Base-by-base conservation (phyloP, 306 rosid species). In the Acacia melanoxylon region DNA sequence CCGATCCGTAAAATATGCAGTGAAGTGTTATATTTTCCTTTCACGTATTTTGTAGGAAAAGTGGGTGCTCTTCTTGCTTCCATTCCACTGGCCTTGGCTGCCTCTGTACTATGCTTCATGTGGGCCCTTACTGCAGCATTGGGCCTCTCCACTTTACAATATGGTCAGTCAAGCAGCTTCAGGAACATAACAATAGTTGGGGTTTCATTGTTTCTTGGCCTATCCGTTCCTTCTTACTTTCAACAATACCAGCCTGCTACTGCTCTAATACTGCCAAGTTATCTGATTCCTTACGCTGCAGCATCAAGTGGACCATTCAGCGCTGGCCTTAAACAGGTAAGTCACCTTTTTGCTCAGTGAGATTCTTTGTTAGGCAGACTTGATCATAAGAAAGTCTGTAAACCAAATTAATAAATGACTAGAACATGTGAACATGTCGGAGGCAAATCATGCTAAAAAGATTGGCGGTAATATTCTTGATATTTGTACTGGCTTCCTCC, bases 31-130 rank as follows among this genome's bases (percentile, higher is more conserved):
- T 81, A 56, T 16, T 16, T 33, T 70, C 37, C 8, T 62, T 25
- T n/a, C 33, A 14, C 31, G 12, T 78, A 46, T 58, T 83, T 73
- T 80, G 77, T 75, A 93, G 99, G 94, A 73, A 95, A 95, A 93
- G 92, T 92, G 52, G 99, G 99, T 83, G 99, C 99, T 27, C 90
- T 95, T 82, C 93, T 95, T 83, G 99, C 99, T 80, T 93, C 99
- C 62, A 93, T 95, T 86, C 99, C 99, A 2, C 88, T 62, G 85
- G 89, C 97, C 48, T 83, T 95, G 89, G 99, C 95, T 75, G 98
- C 99, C 82, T 91, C 98, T 16, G 83, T 89, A 42, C 85, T 95
- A 51, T 93, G 98, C 85, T 93, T 95, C 90, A 89, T 88, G 74
- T 95, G 99, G 99, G 98, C 92, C 58, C 99, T 93, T 19, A 91